phyloP scores from a whole-genome alignment of 2,329 filamentous ascomycete species.

The Curvularia verruculosa region DNA sequence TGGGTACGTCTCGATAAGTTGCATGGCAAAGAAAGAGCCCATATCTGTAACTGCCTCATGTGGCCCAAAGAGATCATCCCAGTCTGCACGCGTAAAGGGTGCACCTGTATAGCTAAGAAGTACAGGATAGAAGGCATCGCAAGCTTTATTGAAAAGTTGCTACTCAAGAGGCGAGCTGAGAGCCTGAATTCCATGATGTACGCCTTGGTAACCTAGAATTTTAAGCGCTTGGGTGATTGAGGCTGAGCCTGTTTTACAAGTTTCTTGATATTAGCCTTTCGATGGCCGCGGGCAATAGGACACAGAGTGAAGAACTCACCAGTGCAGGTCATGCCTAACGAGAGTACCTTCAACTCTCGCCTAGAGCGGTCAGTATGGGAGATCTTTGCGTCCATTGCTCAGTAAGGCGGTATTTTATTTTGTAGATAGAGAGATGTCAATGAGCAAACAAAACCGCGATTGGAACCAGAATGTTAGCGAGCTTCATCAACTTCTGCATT shows the following conservation, averaged over 20 bases:
- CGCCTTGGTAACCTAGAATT: constrained; percentile 9
- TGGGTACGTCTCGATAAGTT: constrained; percentile 34
- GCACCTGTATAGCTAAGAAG: constrained; percentile 8
- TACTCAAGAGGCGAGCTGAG: constrained; percentile 10
- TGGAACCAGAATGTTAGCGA: not conserved
- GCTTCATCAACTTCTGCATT: fast-evolving
- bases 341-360: constrained; percentile 9
- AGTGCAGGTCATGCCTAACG: constrained; percentile 11
- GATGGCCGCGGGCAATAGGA: not conserved
- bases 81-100: constrained; percentile 47
- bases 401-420: not conserved
- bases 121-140: constrained; percentile 7
- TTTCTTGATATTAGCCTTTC: not conserved
- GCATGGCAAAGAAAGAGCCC: constrained; percentile 25
- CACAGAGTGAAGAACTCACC: not conserved
- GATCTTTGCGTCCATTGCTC: not conserved
- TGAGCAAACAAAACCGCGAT: not conserved
- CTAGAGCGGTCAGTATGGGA: constrained; percentile 2
- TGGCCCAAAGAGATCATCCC: constrained; percentile 54
- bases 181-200: constrained; percentile 12
- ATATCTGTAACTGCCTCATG: constrained; percentile 44
- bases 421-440: not conserved
- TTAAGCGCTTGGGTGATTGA: constrained; percentile 12
- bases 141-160: constrained; percentile 6
- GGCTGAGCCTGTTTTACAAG: constrained; percentile 6